Evolutionary conservation across 441 rosid genomes (phyloP), one percentile per base, ranked within the genome.

Genomic region (Euphorbia celastroides): DNA sequence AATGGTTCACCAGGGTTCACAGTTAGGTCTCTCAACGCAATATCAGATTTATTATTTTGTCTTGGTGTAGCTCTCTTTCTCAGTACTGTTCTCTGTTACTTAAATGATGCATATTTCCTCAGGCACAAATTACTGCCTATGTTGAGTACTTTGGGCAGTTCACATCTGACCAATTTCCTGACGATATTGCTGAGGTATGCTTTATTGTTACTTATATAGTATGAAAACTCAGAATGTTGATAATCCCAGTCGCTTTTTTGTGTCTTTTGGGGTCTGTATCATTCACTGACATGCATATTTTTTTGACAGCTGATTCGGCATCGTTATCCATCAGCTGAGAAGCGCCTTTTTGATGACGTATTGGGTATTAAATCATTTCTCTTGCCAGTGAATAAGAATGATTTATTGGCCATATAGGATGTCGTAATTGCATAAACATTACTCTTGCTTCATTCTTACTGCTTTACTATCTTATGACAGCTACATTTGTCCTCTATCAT

Each of bases 141-240:
- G 99, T 94, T 12, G 94, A 94, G 78, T 90, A 86, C 82, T 87
- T 94, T 51, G 97, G 95, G 72, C 98, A 94, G 67, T 94, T 92
- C 73, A 92, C 98, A 27, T 92, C 98, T 5, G 98, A 94, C 73
- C 96, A 83, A 48, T 94, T 94, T 74, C 96, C 97, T 0, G 99
- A 94, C 55, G 97, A 94, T 71, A 87, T 94, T 64, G 87, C 99
- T 58, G 99, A 94, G 96, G 99, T 92, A 81, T 76, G 73, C 62
- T 52, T 55, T 23, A 36, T 74, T 68, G 44, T 67, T 46, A 5
- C 16, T 65, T 58, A 9, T n/a, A n/a, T 17, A 54, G 11, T 32
- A 54, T 69, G 46, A n/a, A 1, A 68, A 50, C 31, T 51, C 27
- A 48, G 10, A 70, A 32, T 22, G 22, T 55, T 36, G 38, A n/a